These are phyloP conservation scores for Centaurea solstitialis DNA, from an alignment of 129 eudicot species.

Conservation along the genomic window DNA sequence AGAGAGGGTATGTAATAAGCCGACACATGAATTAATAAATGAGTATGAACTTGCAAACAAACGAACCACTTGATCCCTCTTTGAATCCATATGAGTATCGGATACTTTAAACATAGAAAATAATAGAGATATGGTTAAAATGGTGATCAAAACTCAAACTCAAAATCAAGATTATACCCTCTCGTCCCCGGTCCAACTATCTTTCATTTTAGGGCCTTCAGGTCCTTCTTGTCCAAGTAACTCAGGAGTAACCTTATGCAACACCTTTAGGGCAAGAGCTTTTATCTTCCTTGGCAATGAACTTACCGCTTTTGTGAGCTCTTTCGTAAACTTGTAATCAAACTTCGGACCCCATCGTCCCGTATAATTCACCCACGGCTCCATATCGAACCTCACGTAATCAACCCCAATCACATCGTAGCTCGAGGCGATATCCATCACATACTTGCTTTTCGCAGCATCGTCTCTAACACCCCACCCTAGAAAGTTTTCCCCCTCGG, in stretches of 20 bases:
- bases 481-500: conserved; percentile 1
- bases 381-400: neutral
- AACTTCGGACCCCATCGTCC: conserved; percentile 45
- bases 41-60: neutral
- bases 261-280: neutral
- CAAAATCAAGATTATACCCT: neutral
- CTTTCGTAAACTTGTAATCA: neutral
- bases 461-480: conserved; percentile 33
- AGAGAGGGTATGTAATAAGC: no score
- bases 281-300: conserved; percentile 2
- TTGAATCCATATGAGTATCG: neutral
- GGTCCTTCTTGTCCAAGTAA: conserved; percentile 39
- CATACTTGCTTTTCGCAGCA: conserved; percentile 16
- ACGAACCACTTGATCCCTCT: neutral
- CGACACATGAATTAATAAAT: no score
- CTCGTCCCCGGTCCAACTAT: conserved; percentile 26
- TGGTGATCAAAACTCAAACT: no score
- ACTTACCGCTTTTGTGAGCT: neutral
- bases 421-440: conserved; percentile 28
- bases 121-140: neutral
- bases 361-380: conserved; percentile 31
- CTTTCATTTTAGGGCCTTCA: conserved; percentile 32
- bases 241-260: conserved; percentile 23
- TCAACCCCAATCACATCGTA: conserved; percentile 21
- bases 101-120: no score